Evolutionary conservation across 2,329 filamentous ascomycete species (phyloP).

Genomic region (Trichoderma atroviride): DNA sequence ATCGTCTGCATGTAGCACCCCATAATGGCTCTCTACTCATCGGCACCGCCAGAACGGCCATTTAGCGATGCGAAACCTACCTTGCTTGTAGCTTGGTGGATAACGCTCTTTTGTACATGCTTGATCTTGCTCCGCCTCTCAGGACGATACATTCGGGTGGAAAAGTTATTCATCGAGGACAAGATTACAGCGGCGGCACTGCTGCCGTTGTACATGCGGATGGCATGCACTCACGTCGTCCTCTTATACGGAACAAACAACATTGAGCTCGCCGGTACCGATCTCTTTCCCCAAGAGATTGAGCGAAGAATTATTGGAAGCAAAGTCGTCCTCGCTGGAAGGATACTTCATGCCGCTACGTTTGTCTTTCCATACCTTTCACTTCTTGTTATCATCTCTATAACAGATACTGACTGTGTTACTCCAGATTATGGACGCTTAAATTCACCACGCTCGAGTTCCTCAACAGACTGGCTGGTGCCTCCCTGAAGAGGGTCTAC

Average conservation of each 20-base stretch:
- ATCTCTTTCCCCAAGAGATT: not conserved
- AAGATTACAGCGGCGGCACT: conserved; percentile 9
- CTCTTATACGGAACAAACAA: conserved; percentile 13
- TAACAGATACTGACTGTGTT: not conserved
- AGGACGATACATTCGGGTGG: conserved; percentile 14
- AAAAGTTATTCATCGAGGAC: conserved; percentile 16
- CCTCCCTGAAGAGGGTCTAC: conserved; percentile 1
- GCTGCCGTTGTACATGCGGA: conserved; percentile 5
- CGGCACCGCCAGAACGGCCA: conserved; percentile 14
- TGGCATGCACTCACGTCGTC: conserved; percentile 4
- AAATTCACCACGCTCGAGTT: conserved; percentile 15
- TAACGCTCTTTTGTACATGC: conserved; percentile 14
- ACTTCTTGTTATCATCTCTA: not conserved
- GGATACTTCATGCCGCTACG: conserved; percentile 11
- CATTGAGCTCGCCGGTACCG: not conserved
- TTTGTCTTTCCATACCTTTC: not conserved
- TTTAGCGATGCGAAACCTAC: conserved; percentile 16
- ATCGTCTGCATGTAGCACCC: not conserved
- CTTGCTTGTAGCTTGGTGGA: conserved; percentile 20
- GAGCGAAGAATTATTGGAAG: not conserved
- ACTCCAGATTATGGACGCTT: conserved; percentile 3
- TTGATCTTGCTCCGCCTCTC: conserved; percentile 8
- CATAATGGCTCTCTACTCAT: conserved; percentile 6
- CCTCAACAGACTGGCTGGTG: conserved; percentile 4
- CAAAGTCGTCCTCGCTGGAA: conserved; percentile 12